Conservation (phyloP, 768 basidiomycete genomes). For the Solioccasus polychromus region DNA sequence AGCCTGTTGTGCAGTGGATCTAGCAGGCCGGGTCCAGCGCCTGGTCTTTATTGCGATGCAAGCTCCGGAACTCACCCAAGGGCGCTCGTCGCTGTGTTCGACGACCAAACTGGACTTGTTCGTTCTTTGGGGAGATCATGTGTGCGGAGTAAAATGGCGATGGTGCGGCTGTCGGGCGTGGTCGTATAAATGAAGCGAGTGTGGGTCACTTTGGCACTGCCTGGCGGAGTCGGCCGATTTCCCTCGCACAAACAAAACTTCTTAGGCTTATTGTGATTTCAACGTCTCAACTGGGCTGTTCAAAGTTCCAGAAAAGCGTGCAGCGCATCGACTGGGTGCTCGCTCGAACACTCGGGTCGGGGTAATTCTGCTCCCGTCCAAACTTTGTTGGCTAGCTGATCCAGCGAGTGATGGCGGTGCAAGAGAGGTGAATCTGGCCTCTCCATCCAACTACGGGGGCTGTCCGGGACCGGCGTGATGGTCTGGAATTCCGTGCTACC, state of each 20-base stretch:
- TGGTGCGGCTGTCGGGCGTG: conserved; percentile 3
- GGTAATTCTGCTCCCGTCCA: background rate
- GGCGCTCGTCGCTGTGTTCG: conserved; percentile 22
- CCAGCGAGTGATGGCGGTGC: conserved; percentile 20
- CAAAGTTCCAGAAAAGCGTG: conserved; percentile 19
- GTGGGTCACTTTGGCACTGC: conserved; percentile 21
- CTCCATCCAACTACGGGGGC: conserved; percentile 1
- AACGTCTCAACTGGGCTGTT: too few species aligned
- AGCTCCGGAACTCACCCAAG: conserved; percentile 23
- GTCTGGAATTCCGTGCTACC: conserved; percentile 19
- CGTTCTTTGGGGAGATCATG: conserved; percentile 23
- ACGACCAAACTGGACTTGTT: too few species aligned
- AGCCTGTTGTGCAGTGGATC: conserved; percentile 22
- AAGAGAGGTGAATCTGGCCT: conserved; percentile 24
- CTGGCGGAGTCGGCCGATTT: too few species aligned
- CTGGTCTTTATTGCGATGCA: background rate
- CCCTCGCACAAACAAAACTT: too few species aligned
- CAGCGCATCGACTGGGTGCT: conserved; percentile 22
- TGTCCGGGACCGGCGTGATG: conserved; percentile 25
- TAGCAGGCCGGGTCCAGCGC: too few species aligned
- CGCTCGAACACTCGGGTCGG: background rate
- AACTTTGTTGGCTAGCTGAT: conserved; percentile 4
- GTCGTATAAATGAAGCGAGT: conserved; percentile 25
- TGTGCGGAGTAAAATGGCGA: too few species aligned
- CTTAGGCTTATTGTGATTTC: too few species aligned